Evolutionary conservation across 1,284 basidiomycete species (phyloP).

Genomic region (Exsudoporus floridanus): DNA sequence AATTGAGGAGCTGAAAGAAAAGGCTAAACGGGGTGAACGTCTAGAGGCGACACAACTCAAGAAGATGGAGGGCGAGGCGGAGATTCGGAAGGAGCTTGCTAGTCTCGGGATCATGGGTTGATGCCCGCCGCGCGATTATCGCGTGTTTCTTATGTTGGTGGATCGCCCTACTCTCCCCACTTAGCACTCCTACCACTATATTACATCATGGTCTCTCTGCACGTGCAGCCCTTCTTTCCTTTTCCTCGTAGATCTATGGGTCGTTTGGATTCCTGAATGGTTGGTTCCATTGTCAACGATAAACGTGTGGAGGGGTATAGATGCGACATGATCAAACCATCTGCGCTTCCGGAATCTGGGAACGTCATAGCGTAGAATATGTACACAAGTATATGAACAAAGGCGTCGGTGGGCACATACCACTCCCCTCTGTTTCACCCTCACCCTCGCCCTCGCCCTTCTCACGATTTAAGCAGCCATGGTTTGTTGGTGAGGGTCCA

Average conservation of each 20-base stretch:
- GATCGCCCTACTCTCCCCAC: neutral
- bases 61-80: constrained; percentile 89
- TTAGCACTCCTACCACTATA: neutral
- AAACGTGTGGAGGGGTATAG: neutral
- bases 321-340: neutral
- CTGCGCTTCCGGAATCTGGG: too few species aligned
- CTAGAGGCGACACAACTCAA: constrained; percentile 92
- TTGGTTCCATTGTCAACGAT: neutral
- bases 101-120: constrained; percentile 24
- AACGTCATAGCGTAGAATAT: neutral
- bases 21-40: constrained; percentile 81
- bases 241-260: constrained; percentile 13
- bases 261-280: neutral
- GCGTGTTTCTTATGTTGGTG: neutral
- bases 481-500: constrained; percentile 84
- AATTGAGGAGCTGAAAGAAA: constrained; percentile 93
- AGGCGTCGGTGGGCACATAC: neutral
- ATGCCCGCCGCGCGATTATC: neutral
- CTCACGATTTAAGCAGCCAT: constrained; percentile 53
- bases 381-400: neutral
- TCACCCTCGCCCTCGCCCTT: neutral
- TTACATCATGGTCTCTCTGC: neutral
- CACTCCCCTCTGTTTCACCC: neutral
- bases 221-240: neutral
- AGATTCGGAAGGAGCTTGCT: constrained; percentile 78